phyloP scores from a whole-genome alignment of 2,329 filamentous ascomycete species.

The Tolypocladium paradoxum region DNA sequence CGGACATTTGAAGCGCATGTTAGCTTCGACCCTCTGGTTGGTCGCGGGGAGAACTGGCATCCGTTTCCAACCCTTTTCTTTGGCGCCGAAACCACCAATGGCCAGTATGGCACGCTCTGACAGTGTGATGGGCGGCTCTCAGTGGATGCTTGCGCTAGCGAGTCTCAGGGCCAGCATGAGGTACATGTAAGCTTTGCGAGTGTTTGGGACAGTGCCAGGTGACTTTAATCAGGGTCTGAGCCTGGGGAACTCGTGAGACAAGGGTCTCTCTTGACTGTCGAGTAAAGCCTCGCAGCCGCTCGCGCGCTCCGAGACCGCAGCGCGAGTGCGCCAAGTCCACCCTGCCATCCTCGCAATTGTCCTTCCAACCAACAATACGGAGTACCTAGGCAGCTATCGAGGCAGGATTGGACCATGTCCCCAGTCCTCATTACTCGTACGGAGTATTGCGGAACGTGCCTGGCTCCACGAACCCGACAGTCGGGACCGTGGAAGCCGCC shows the following conservation, averaged over 20 bases:
- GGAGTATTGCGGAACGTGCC: background rate
- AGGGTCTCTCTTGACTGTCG: background rate
- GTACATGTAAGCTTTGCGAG: background rate
- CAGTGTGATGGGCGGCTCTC: background rate
- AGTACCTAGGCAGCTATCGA: background rate
- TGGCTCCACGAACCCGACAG: background rate
- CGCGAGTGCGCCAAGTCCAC: background rate
- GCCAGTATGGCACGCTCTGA: background rate
- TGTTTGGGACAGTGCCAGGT: background rate
- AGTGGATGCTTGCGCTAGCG: background rate
- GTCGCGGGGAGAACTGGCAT: background rate
- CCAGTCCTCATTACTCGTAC: too few species aligned
- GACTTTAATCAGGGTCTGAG: background rate
- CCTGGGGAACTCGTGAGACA: background rate
- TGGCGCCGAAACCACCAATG: background rate
- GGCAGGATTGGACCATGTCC: background rate
- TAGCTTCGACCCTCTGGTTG: background rate
- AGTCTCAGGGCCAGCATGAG: background rate
- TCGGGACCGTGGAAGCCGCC: background rate
- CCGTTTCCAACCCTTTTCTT: background rate
- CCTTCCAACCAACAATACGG: background rate
- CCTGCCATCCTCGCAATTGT: background rate
- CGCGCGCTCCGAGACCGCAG: background rate
- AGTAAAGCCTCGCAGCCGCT: background rate
- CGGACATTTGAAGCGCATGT: background rate